phyloP scores from a whole-genome alignment of 108 stramenopile species.

The Nitzschia sp. region DNA sequence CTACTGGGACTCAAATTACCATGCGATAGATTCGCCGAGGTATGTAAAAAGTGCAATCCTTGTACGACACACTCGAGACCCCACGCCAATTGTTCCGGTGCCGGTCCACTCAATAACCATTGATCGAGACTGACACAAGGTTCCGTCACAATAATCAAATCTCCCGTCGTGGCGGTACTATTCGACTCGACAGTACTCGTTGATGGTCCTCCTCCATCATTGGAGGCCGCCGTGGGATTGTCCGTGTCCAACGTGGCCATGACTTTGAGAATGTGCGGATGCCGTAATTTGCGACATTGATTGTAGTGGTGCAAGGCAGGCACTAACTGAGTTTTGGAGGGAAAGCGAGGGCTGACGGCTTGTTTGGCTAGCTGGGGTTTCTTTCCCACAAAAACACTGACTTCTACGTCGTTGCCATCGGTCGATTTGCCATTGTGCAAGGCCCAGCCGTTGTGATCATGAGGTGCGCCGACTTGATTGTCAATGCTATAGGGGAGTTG shows the following conservation, averaged over 20 bases:
- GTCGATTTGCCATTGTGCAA: constrained; percentile 69
- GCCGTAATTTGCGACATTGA: constrained; percentile 69
- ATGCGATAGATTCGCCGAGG: constrained; percentile 79
- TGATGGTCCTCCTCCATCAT: constrained; percentile 20
- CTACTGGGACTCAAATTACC: constrained; percentile 67
- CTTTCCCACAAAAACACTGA: constrained; percentile 76
- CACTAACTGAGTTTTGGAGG: constrained; percentile 53
- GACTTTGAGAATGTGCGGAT: constrained; percentile 77
- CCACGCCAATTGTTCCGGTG: constrained; percentile 67
- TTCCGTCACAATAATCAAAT: constrained; percentile 83
- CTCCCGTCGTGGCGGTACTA: constrained; percentile 56
- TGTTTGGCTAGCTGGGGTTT: constrained; percentile 65
- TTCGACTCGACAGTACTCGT: constrained; percentile 27
- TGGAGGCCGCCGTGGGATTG: constrained; percentile 53
- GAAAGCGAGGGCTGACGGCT: constrained; percentile 36
- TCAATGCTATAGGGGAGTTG: constrained; percentile 79
- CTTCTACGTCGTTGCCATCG: constrained; percentile 44
- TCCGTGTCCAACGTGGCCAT: constrained; percentile 85
- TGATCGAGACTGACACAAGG: constrained; percentile 60
- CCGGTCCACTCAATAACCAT: constrained; percentile 56
- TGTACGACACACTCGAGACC: constrained; percentile 78
- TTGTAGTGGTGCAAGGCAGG: constrained; percentile 84
- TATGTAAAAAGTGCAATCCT: constrained; percentile 73
- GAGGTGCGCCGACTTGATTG: constrained; percentile 50
- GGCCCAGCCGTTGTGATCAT: constrained; percentile 72